Evolutionary conservation across 2,329 filamentous ascomycete genomes (phyloP).

Genomic region (Tympanopsis confertula): DNA sequence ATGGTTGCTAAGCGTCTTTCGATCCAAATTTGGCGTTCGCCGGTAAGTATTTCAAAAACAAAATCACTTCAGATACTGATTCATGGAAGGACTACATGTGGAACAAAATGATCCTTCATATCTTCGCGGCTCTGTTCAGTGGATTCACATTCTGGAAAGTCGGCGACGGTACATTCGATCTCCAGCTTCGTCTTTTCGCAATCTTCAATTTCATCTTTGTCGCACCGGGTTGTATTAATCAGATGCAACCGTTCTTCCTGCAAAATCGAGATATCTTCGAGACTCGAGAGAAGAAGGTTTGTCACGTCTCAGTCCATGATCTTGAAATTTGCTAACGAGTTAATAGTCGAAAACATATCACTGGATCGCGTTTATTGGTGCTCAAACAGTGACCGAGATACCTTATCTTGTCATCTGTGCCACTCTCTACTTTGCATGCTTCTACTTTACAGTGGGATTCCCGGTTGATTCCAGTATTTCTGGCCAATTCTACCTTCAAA

Average conservation of each 20-base stretch:
- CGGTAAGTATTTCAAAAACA: slow-evolving; percentile 16
- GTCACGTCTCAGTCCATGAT: background rate
- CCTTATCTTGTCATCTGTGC: slow-evolving; percentile 30
- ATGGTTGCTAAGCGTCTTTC: slow-evolving; percentile 19
- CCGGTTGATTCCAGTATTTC: slow-evolving; percentile 16
- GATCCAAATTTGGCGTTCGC: slow-evolving; percentile 18
- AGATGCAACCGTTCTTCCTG: slow-evolving; percentile 36
- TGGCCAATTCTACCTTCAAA: slow-evolving; percentile 23
- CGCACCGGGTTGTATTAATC: slow-evolving; percentile 31
- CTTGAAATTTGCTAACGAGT: no score
- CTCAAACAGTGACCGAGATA: slow-evolving; percentile 30
- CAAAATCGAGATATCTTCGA: slow-evolving; percentile 35
- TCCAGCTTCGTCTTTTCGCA: slow-evolving; percentile 32
- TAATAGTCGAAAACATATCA: slow-evolving; percentile 33
- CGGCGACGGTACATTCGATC: slow-evolving; percentile 22
- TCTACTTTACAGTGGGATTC: slow-evolving; percentile 30
- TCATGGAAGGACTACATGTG: slow-evolving; percentile 23
- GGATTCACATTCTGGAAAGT: slow-evolving; percentile 38
- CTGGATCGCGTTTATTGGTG: slow-evolving; percentile 33
- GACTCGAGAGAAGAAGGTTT: slow-evolving; percentile 31
- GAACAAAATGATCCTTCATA: slow-evolving; percentile 31
- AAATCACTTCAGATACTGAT: slow-evolving; percentile 6
- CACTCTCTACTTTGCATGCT: slow-evolving; percentile 29
- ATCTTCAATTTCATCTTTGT: slow-evolving; percentile 42
- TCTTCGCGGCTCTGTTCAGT: slow-evolving; percentile 30